These are phyloP conservation scores for Russula earlei DNA, from an alignment of 768 basidiomycete genomes.

Conservation along the genomic window DNA sequence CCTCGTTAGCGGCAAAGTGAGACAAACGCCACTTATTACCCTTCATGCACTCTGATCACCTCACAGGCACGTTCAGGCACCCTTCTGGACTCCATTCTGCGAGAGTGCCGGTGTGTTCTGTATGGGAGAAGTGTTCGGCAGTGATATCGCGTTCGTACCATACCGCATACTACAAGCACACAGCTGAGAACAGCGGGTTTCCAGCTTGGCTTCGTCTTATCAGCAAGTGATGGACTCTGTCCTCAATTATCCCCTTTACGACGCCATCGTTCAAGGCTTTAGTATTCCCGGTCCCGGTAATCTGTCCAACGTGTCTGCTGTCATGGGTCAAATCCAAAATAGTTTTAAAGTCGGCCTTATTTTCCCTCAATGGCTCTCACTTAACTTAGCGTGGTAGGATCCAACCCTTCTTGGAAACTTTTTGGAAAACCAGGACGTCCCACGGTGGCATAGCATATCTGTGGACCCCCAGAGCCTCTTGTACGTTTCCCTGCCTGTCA, in stretches of 20 bases:
- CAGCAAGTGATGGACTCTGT: slow-evolving; percentile 61
- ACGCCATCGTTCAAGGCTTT: slow-evolving; percentile 54
- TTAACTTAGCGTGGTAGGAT: slow-evolving; percentile 23
- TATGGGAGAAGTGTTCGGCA: slow-evolving; percentile 70
- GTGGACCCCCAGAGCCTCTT: slow-evolving; percentile 65
- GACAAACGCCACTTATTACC: slow-evolving; percentile 8
- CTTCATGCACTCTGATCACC: neutral
- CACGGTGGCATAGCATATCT: slow-evolving; percentile 63
- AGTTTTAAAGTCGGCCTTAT: slow-evolving; percentile 35
- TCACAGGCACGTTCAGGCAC: slow-evolving; percentile 51
- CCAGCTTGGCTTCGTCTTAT: slow-evolving; percentile 44
- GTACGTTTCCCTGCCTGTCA: slow-evolving; percentile 29
- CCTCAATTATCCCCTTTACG: slow-evolving; percentile 63
- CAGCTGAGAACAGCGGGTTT: neutral
- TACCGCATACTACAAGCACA: slow-evolving; percentile 17
- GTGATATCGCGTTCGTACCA: slow-evolving; percentile 37
- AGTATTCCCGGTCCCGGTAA: slow-evolving; percentile 61
- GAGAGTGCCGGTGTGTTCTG: slow-evolving; percentile 74
- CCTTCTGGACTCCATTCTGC: slow-evolving; percentile 73
- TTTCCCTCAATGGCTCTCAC: neutral
- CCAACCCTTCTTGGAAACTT: slow-evolving; percentile 55
- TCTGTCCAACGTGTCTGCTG: slow-evolving; percentile 44
- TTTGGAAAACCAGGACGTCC: slow-evolving; percentile 69
- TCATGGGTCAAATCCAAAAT: slow-evolving; percentile 43
- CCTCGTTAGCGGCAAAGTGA: slow-evolving; percentile 28